Base-by-base conservation (phyloP, 352 stramenopile species). In the Pythium apleroticum region DNA sequence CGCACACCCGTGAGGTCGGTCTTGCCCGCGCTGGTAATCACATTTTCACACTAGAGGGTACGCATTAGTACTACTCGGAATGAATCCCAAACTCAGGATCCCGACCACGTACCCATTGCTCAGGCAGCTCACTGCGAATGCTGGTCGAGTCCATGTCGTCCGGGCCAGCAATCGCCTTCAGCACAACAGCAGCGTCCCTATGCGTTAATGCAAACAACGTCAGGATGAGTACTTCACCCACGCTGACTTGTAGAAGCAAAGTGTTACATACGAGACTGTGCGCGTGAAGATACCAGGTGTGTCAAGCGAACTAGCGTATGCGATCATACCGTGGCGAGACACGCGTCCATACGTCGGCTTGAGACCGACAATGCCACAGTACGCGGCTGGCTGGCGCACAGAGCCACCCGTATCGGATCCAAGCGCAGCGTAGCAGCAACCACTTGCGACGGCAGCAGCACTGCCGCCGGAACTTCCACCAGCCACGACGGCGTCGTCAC, bases 381-480 rank as follows among this genome's bases (percentile, higher is more conserved):
- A 99, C 28, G 96, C 91, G 20, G 97, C 94, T 25, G 97, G 97
- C 74, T 98, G 86, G 9, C 97, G 94, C 33, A 99, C 84, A 2
- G 93, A 99, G 48, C 97, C 97, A 63, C 97, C 97, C 0, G 97
- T 99, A 76, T 99, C 97, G n/a, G 92, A 98, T 15, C 97, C 97
- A 0, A 99, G 78, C 0, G 97, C 96, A 0, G 96, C 78, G 63
- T 98, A 90, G 54, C 83, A 97, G 52, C 84, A 97, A 20, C 96
- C 94, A 8, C 92, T 88, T 2, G 95, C 91, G 0, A 99, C 95
- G 0, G 97, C 95, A 7, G 86, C 96, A 14, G 97, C 97, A 37
- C 89, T 97, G 27, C 97, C 97, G 37, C 93, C 97, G 0, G 93
- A 99, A 24, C 92, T 98, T 31, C 97, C 97, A 28, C 97, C 97